These are phyloP conservation scores for Populus davidiana DNA, from an alignment of 345 rosid species.

Conservation along the genomic window DNA sequence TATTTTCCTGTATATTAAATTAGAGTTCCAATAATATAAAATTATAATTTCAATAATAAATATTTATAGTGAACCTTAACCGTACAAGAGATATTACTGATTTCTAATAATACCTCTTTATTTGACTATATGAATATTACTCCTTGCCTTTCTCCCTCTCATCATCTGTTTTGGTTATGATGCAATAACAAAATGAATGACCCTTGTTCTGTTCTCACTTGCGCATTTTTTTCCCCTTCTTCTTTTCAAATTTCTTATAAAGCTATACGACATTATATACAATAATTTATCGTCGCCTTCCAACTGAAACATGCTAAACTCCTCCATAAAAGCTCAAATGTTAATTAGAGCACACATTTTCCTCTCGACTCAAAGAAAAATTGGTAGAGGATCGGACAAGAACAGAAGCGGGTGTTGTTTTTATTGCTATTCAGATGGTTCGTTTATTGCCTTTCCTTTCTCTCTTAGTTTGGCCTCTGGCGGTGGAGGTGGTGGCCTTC, in stretches of 20 bases:
- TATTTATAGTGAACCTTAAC: no score
- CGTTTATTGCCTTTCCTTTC: constrained; percentile 48
- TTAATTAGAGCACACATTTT: neutral
- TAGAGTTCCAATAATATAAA: no score
- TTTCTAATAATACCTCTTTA: no score
- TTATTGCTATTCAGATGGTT: neutral
- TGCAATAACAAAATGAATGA: no score
- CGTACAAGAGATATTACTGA: no score
- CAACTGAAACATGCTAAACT: neutral
- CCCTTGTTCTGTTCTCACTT: no score
- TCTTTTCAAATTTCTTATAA: neutral
- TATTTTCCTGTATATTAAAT: no score
- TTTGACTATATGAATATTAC: neutral
- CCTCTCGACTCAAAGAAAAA: neutral
- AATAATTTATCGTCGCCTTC: no score
- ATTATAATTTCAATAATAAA: no score
- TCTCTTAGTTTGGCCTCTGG: constrained; percentile 56
- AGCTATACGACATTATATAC: neutral
- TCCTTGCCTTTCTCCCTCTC: neutral
- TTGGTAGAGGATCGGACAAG: neutral
- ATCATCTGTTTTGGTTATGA: no score
- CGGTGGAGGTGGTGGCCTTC: constrained; percentile 64
- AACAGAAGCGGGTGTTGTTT: neutral
- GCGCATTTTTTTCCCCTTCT: no score
- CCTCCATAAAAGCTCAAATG: no score